Base-by-base conservation (phyloP, 2,329 filamentous ascomycete species). In the Pezicula neosporulosa region DNA sequence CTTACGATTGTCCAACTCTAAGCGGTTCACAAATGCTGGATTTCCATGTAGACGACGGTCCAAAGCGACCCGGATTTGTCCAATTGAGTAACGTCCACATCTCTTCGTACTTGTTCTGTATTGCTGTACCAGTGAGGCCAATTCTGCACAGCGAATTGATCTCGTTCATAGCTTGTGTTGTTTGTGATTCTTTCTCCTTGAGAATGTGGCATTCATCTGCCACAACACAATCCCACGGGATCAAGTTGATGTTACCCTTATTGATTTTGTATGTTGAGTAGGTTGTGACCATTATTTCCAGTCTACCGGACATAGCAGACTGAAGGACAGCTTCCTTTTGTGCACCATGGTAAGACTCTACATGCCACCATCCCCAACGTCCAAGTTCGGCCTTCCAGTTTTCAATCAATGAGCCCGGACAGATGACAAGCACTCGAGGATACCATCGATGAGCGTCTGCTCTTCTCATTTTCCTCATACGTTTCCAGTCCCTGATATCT, bases 101-200 rank as follows among this genome's bases (percentile, higher is more conserved):
- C 68, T 99, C 94, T 65, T 97, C 90, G 66, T 99, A 99, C 59
- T 90, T 94, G 69, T 99, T 99, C 66, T 99, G 94, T 42, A 99
- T 97, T 0, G 93, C 93, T 0, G 94, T 99, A 2, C 94, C 94
- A 0, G 92, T 97, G 8, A 99, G 76, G 0, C 94, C 94, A 54
- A 99, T 92, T 33, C 94, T 83, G 64, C 94, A 97, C 2, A 97
- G 79, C 0, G 92, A 85, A 61, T 99, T 99, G 60, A 97, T 77
- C 55, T 92, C 83, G 61, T 90, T 89, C 87, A 99, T 93, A 0
- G 91, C 86, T 63, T 88, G 83, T 0, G 93, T 94, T 7, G 87
- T 88, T 55, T 87, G 87, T 0, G 92, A 86, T 41, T 74, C 78
- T 45, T 81, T 78, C 59, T 93, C 90, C 70, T 97, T 99, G 65